Percentiles rank a stretch among this genome's conserved stretches.
Conservation (phyloP, 2,329 filamentous ascomycete genomes). For the Scedosporium dehoogii region DNA sequence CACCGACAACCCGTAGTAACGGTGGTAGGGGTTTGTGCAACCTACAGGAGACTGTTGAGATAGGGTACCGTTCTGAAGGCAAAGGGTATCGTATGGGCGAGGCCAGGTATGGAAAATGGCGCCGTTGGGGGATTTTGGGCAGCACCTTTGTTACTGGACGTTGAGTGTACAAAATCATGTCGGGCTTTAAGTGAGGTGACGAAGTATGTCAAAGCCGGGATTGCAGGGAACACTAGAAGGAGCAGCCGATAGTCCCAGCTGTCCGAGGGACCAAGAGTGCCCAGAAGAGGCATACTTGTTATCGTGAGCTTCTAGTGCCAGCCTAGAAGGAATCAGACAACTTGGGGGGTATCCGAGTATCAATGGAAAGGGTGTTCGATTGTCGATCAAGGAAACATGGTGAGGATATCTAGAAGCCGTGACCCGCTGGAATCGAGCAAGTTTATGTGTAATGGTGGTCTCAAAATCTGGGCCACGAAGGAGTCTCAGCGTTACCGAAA, state of each 20-base stretch:
- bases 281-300: too few relatives aligned
- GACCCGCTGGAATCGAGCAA: too few relatives aligned
- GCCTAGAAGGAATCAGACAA: too few relatives aligned
- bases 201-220: not conserved
- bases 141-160: not conserved
- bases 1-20: too few relatives aligned
- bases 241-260: not conserved
- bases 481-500: too few relatives aligned
- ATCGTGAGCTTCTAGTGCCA: too few relatives aligned
- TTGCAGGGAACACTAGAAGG: not conserved
- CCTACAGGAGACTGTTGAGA: not conserved
- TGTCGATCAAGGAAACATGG: too few relatives aligned
- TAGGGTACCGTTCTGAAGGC: not conserved
- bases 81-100: not conserved
- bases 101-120: not conserved
- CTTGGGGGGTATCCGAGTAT: too few relatives aligned
- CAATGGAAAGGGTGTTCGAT: too few relatives aligned
- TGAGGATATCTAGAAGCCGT: too few relatives aligned
- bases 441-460: too few relatives aligned
- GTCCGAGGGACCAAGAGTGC: not conserved
- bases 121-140: not conserved
- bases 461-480: too few relatives aligned
- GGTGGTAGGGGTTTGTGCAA: not conserved
- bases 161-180: not conserved
- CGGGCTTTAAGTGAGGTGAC: not conserved